Percentiles rank a stretch among this genome's conserved stretches.
Evolutionary conservation across 164 flowering plant species (phyloP).

Genomic region (Piper longum): DNA sequence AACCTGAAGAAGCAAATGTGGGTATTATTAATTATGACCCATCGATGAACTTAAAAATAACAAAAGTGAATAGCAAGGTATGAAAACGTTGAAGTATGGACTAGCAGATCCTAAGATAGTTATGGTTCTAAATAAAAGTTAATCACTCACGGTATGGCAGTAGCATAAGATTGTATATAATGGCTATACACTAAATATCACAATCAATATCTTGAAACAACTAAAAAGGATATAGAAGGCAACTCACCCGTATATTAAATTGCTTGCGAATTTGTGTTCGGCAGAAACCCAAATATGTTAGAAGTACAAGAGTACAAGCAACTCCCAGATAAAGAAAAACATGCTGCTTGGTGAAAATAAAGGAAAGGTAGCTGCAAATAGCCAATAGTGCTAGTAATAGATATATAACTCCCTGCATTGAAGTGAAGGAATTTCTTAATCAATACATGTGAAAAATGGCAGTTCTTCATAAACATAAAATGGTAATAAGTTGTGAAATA

Average conservation of each 20-base stretch:
- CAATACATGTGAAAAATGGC: neutral
- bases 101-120: neutral
- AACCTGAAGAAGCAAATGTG: conserved; percentile 33
- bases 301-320: conserved; percentile 40
- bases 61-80: neutral
- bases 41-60: no score
- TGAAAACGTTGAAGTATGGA: neutral
- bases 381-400: conserved; percentile 31
- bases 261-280: conserved; percentile 60
- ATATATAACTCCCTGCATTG: conserved; percentile 47
- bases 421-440: neutral
- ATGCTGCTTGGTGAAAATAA: conserved; percentile 35
- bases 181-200: neutral
- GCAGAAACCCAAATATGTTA: conserved; percentile 48
- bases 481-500: neutral
- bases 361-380: conserved; percentile 39
- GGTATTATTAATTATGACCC: neutral
- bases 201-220: neutral
- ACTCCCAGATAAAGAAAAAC: conserved; percentile 51
- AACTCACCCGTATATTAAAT: conserved; percentile 67
- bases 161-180: neutral
- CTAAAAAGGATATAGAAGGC: neutral
- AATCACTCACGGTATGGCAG: neutral
- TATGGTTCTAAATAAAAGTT: no score
- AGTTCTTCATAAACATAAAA: no score